A percentile compares a stretch with the other conserved stretches of the same genome.
Conservation (phyloP, 805 yeast species). For the Blastobotrys muscicola region DNA sequence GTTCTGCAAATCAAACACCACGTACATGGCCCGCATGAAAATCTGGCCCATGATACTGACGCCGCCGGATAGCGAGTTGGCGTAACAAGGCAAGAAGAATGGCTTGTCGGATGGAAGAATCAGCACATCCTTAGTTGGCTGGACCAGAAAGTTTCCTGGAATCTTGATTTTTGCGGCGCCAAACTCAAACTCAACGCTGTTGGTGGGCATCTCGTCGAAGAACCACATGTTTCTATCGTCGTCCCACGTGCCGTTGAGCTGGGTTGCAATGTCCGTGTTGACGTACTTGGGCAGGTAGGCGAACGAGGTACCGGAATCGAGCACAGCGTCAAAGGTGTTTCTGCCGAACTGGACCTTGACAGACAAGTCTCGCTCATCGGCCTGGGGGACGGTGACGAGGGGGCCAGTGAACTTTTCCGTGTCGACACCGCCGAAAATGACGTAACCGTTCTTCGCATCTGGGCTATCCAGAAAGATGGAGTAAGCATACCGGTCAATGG, state of each 20-base stretch:
- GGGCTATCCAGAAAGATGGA: slow-evolving; percentile 49
- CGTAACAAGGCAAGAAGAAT: slow-evolving; percentile 5
- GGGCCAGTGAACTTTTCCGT: slow-evolving; percentile 35
- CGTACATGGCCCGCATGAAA: slow-evolving; percentile 47
- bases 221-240: slow-evolving; percentile 17
- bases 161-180: slow-evolving; percentile 18
- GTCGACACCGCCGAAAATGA: slow-evolving; percentile 68
- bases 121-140: slow-evolving; percentile 5
- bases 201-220: slow-evolving; percentile 2
- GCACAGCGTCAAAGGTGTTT: slow-evolving; percentile 16
- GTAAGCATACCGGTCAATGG: slow-evolving; percentile 46
- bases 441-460: slow-evolving; percentile 35
- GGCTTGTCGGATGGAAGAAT: slow-evolving; percentile 1
- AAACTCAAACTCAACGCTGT: slow-evolving; percentile 13
- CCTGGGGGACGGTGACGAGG: slow-evolving; percentile 17
- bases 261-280: slow-evolving; percentile 2
- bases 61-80: not conserved
- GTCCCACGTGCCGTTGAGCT: slow-evolving; percentile 4
- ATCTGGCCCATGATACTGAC: slow-evolving; percentile 38
- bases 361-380: slow-evolving; percentile 13
- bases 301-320: slow-evolving; percentile 51
- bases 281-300: slow-evolving; percentile 35
- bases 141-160: slow-evolving; percentile 14
- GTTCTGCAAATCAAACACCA: slow-evolving; percentile 53
- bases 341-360: slow-evolving; percentile 8